phyloP scores from a whole-genome alignment of 163 green algal species.

The Trebouxia gelatinosa region DNA sequence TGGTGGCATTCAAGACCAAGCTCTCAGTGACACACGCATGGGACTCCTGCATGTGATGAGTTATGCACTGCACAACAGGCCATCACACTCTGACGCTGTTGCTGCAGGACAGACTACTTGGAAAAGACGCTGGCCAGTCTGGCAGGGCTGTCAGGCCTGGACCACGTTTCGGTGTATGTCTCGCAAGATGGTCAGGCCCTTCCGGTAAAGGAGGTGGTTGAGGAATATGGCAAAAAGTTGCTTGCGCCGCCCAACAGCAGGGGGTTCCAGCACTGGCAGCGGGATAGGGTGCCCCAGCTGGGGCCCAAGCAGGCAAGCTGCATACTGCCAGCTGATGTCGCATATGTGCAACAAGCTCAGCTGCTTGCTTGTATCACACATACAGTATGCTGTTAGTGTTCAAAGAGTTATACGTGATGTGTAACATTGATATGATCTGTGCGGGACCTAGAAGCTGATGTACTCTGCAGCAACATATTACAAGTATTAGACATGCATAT shows the following conservation, averaged over 20 bases:
- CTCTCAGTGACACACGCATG: neutral
- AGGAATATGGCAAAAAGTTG: neutral
- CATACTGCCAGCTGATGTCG: neutral
- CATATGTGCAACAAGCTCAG: too few relatives aligned
- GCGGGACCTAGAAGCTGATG: too few relatives aligned
- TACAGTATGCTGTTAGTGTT: too few relatives aligned
- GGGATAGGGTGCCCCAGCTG: neutral
- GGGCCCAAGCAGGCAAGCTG: conserved; percentile 31
- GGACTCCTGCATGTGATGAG: neutral
- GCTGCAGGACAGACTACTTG: conserved; percentile 32
- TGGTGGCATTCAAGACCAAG: neutral
- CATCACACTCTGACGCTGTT: neutral
- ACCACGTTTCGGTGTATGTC: conserved; percentile 43
- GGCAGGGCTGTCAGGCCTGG: conserved; percentile 33
- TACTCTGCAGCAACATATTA: conserved; percentile 1
- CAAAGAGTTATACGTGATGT: too few relatives aligned
- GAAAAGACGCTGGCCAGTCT: conserved; percentile 45
- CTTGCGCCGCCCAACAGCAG: neutral
- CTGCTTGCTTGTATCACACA: too few relatives aligned
- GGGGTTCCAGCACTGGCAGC: conserved; percentile 44
- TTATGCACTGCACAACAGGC: neutral
- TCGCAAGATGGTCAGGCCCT: conserved; percentile 42
- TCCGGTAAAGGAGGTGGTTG: conserved; percentile 28
- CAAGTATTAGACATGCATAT: neutral
- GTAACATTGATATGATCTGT: too few relatives aligned